Conservation (phyloP, 306 rosid genomes). For the Acacia confusa region DNA sequence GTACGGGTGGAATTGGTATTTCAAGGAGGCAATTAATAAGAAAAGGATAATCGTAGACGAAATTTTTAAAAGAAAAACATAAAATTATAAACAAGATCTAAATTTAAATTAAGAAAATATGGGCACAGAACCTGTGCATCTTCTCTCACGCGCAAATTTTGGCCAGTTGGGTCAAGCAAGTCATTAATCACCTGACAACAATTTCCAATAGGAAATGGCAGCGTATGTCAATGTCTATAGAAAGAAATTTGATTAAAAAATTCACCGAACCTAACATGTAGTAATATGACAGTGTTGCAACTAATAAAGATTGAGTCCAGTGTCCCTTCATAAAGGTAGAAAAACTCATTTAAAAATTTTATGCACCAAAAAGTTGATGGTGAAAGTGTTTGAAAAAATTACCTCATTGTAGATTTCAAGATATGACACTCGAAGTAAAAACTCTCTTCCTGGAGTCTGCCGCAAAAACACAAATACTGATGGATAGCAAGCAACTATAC, state of each 20-base stretch:
- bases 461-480: slow-evolving; percentile 36
- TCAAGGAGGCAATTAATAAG: background rate
- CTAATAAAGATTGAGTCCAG: slow-evolving; percentile 5
- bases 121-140: slow-evolving; percentile 83
- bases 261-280: background rate
- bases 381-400: slow-evolving; percentile 24
- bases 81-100: background rate
- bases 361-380: slow-evolving; percentile 22
- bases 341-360: background rate
- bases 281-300: background rate
- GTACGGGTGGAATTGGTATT: background rate
- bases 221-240: slow-evolving; percentile 27
- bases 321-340: background rate
- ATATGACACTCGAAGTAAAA: slow-evolving; percentile 94
- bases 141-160: slow-evolving; percentile 98
- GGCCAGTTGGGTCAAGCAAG: slow-evolving; percentile 99
- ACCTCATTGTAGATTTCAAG: slow-evolving; percentile 99
- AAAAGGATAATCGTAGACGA: slow-evolving; percentile 2
- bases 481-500: background rate
- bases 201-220: slow-evolving; percentile 36
- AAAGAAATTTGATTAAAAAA: background rate
- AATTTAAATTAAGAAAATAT: slow-evolving; percentile 18
- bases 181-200: slow-evolving; percentile 90
- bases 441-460: slow-evolving; percentile 99
- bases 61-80: background rate